Percentiles rank a stretch among this genome's conserved stretches.
These are phyloP conservation scores for Fraxinus americana DNA, from an alignment of 257 asterid species.

Conservation along the genomic window DNA sequence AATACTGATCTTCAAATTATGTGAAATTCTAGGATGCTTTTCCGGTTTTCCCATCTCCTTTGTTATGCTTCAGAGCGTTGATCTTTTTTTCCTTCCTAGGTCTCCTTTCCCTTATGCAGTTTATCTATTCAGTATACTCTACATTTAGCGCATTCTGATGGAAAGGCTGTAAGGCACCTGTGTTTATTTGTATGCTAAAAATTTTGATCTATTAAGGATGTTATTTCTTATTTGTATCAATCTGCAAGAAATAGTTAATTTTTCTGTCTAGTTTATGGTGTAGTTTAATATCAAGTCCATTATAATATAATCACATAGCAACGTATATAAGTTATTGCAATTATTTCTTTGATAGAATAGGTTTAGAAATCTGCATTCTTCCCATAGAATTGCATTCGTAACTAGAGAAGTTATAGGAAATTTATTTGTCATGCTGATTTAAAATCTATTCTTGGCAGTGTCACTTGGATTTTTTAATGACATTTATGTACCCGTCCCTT, in stretches of 20 bases:
- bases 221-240: not conserved
- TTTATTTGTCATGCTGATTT: slow-evolving; percentile 12
- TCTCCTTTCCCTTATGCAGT: not conserved
- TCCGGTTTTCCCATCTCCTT: not conserved
- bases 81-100: not conserved
- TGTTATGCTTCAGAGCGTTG: not conserved
- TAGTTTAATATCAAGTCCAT: not conserved
- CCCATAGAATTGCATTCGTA: not conserved
- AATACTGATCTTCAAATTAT: not conserved
- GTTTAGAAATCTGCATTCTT: not conserved
- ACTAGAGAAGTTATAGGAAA: not conserved
- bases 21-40: not conserved
- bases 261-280: not conserved
- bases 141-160: not conserved
- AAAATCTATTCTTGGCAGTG: slow-evolving; percentile 42
- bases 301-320: not conserved
- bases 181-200: not conserved
- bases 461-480: slow-evolving; percentile 91
- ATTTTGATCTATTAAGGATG: not conserved
- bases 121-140: not conserved
- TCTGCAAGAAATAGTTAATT: not conserved
- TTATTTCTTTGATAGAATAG: not conserved
- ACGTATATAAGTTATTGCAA: not conserved
- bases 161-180: not conserved
- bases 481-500: slow-evolving; percentile 45